Evolutionary conservation across 2,329 filamentous ascomycete genomes (phyloP).

Genomic region (Cladosporium colombiae): DNA sequence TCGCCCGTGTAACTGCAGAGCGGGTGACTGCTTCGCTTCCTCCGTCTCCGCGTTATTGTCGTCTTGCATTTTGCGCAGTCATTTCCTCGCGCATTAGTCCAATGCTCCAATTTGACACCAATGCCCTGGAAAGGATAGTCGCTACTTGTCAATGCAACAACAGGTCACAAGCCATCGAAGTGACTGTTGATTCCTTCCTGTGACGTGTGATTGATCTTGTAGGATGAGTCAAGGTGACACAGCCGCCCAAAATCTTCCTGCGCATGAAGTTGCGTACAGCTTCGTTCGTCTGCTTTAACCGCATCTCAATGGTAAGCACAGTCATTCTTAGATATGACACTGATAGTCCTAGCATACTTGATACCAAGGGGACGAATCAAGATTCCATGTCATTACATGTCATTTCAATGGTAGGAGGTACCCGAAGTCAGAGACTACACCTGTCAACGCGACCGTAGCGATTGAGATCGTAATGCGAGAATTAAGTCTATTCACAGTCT

Average conservation of each 20-base stretch:
- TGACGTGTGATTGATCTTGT: not conserved
- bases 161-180: not conserved
- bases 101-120: not conserved
- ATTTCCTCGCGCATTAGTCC: not conserved
- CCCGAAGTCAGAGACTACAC: not conserved
- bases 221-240: not conserved
- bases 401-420: not conserved
- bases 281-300: not conserved
- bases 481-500: not conserved
- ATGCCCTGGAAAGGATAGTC: not conserved
- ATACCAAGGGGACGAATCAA: not conserved
- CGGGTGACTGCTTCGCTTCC: not conserved
- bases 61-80: not conserved
- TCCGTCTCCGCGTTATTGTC: not conserved
- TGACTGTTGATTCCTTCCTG: not conserved
- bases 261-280: not conserved
- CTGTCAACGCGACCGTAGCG: not conserved
- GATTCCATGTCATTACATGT: not conserved
- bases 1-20: not conserved
- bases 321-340: not conserved
- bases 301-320: not conserved
- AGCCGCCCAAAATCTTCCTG: not conserved
- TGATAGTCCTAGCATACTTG: not conserved
- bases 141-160: not conserved
- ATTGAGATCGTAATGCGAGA: not conserved